Evolutionary conservation across 768 basidiomycete species (phyloP), one percentile per base, ranked within the genome.

Genomic region (Coprinellus micaceus): DNA sequence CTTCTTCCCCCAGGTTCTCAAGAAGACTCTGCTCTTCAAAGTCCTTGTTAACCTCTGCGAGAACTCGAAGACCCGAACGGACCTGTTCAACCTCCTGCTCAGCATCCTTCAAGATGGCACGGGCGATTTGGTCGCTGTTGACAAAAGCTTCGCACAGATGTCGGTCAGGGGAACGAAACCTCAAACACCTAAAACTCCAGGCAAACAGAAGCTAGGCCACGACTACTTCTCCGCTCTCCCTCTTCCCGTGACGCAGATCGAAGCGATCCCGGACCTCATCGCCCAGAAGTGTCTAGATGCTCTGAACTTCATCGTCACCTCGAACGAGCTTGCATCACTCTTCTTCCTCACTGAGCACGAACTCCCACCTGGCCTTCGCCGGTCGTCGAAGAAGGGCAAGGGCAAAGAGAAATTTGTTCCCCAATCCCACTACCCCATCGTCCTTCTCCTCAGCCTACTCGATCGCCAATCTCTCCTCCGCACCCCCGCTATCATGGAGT

Each of bases 301-400:
- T 2, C 75, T 99, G 64, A 85, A 85, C 0, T 91, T 83, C 67
- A 92, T 98, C 61, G 94, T 97, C 68, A 82, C 78, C 55, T 78
- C 85, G 22, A 98, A 97, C 67, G 88, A 93, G 57, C 69, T 82
- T 17, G 90, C 91, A 1, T 89, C 94, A 0, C 71, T 92, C 17
- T 98, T 95, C 80, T 98, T 99, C 84, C 78, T 99, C 58, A 91
- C 87, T 1, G 97, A 99, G 70, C 94, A 98, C 61, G 97, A 99
- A 61, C 76, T 94, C 30, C 87, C 89, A 5, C 79, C 78, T n/a
- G 88, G 89, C 44, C 78, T 95, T 15, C 84, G 85, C 60, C 82
- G 85, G 61, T 70, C 77, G 12, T 71, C 79, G 6, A 82, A 89
- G 71, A 97, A 97, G 70, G 94, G 94, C 9, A 98, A 97, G 71